These are phyloP conservation scores for Candida golubevii DNA, from an alignment of 805 yeast genomes.

Conservation along the genomic window DNA sequence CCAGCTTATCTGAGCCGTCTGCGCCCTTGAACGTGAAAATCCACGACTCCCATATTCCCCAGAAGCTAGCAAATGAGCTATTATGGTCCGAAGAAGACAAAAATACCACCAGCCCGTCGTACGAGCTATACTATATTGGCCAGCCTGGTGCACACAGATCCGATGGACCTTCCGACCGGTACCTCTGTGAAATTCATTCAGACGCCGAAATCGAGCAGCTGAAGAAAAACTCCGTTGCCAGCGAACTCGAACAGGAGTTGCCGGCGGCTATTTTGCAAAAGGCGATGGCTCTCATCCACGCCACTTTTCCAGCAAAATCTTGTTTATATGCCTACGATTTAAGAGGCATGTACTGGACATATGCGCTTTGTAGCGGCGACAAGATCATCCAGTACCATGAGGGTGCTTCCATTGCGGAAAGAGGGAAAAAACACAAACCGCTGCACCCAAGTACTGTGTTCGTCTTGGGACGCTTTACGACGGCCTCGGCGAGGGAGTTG, in stretches of 20 bases:
- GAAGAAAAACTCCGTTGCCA: too few species aligned
- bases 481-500: slow-evolving; percentile 8
- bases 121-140: slow-evolving; percentile 3
- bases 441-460: slow-evolving; percentile 30
- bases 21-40: slow-evolving; percentile 9
- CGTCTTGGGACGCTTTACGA: slow-evolving; percentile 31
- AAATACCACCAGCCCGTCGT: slow-evolving; percentile 1
- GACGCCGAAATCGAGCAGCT: neutral
- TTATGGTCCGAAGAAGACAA: neutral
- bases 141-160: neutral
- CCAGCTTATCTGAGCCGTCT: neutral
- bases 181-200: slow-evolving; percentile 12
- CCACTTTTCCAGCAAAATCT: slow-evolving; percentile 4
- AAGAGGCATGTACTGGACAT: slow-evolving; percentile 50
- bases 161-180: slow-evolving; percentile 2
- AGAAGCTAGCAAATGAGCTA: slow-evolving; percentile 9
- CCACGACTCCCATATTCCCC: slow-evolving; percentile 10
- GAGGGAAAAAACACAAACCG: slow-evolving; percentile 24
- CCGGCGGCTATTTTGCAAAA: slow-evolving; percentile 8
- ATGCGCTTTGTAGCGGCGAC: slow-evolving; percentile 46
- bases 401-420: slow-evolving; percentile 16
- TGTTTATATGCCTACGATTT: slow-evolving; percentile 18
- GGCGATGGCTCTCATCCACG: slow-evolving; percentile 11
- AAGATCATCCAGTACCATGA: slow-evolving; percentile 48
- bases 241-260: slow-evolving; percentile 2